Conservation (phyloP, 176 grass and related monocot genomes). For the bread wheat (Triticum aestivum) region IWGSC_CS_RefSeq_v2.1 NC_057798.1:116964319-116964818, state of each 20-base stretch:
- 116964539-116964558: conserved; percentile 2
- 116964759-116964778: not conserved
- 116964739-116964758: not conserved
- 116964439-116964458: no score
- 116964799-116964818: no score
- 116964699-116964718: not conserved
- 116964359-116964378: no score
- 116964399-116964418: no score
- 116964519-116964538: conserved; percentile 29
- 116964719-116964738: not conserved
- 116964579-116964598: conserved; percentile 22
- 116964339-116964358: no score
- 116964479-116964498: no score
- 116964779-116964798: no score
- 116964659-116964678: not conserved
- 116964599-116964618: not conserved
- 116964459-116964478: no score
- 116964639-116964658: not conserved
- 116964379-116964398: no score
- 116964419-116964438: no score
- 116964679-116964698: not conserved
- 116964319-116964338: no score
- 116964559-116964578: conserved; percentile 29
- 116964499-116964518: conserved; percentile 27
- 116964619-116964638: not conserved